phyloP scores from a whole-genome alignment of 2,329 filamentous ascomycete species.

The Aspergillus quadrilineatus region DNA sequence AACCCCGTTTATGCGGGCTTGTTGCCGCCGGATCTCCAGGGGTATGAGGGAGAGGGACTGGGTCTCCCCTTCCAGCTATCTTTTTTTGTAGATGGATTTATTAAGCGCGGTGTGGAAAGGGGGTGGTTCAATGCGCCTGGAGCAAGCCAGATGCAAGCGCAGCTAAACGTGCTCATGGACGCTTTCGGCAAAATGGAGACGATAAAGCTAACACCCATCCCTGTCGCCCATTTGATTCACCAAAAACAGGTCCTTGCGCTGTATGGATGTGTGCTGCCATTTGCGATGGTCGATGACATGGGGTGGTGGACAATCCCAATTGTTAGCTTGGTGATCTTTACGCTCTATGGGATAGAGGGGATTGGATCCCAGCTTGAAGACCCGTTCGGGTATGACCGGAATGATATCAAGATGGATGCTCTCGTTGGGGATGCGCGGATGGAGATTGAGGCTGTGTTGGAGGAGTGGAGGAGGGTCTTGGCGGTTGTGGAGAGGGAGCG shows the following conservation, averaged over 20 bases:
- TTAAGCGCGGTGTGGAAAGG: slow-evolving; percentile 55
- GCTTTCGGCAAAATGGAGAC: slow-evolving; percentile 66
- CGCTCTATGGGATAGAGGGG: slow-evolving; percentile 63
- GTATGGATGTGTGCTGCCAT: slow-evolving; percentile 61
- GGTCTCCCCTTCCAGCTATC: slow-evolving; percentile 61
- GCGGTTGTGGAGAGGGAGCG: slow-evolving; percentile 14
- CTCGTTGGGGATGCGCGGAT: slow-evolving; percentile 60
- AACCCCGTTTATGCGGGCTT: slow-evolving; percentile 53
- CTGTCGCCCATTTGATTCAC: slow-evolving; percentile 65
- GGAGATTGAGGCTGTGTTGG: slow-evolving; percentile 58
- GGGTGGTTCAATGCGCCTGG: slow-evolving; percentile 62
- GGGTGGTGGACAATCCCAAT: slow-evolving; percentile 63
- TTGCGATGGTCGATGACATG: slow-evolving; percentile 63
- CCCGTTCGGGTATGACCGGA: slow-evolving; percentile 64
- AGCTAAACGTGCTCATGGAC: slow-evolving; percentile 57
- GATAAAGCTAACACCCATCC: slow-evolving; percentile 63
- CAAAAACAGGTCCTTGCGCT: slow-evolving; percentile 63
- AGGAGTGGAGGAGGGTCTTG: slow-evolving; percentile 54
- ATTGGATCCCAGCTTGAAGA: slow-evolving; percentile 65
- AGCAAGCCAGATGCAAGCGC: slow-evolving; percentile 57
- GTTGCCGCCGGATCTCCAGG: slow-evolving; percentile 51
- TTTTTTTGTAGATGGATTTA: slow-evolving; percentile 60
- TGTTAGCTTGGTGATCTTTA: slow-evolving; percentile 61
- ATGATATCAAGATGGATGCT: slow-evolving; percentile 68
- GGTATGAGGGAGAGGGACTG: slow-evolving; percentile 59